Evolutionary conservation across 1,139 yeast species (phyloP), one percentile per base, ranked within the genome.

Genomic region (Zygotorulaspora mrakii): DNA sequence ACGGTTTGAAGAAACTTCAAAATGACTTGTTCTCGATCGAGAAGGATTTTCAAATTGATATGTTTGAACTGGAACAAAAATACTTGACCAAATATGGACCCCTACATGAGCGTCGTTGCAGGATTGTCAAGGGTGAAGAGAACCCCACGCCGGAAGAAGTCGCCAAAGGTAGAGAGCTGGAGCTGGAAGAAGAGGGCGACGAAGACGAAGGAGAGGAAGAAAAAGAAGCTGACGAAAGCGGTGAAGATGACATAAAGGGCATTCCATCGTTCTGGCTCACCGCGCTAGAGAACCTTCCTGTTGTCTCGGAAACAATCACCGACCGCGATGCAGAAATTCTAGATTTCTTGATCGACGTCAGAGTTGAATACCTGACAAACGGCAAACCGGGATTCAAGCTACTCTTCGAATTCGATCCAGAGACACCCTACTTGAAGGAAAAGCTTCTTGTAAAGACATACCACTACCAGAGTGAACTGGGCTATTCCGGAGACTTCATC

Each of bases 251-350:
- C 14, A 68, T 66, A 18, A 70, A 67, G 21, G 99, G 99, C 52
- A 77, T 91, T 55, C 97, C 98, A 40, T 80, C 85, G 42, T 91
- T 91, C 73, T 91, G 99, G 99, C 74, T 89, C 57, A 91, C 97
- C 16, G 94, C 97, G 6, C 71, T 91, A 67, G 94, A 85, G 65
- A 91, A 89, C 68, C 71, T 91, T 54, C 77, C 82, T 18, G 80
- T 87, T 24, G 78, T 89, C 31, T 76, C 89, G 23, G 95, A 88
- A 51, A 79, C 88, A 50, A 85, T 94, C 55, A 79, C 94, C 33
- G 96, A 88, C 46, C 78, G 95, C 57, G 99, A 91, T 64, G 77
- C 84, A 40, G 96, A 85, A 59, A 94, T 89, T 10, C 74, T 91
- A 54, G 73, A 75, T 50, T 68, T 68, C 57, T 74, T 91, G 54